phyloP scores from a whole-genome alignment of 768 basidiomycete genomes.

The Lactifluus volemus region DNA sequence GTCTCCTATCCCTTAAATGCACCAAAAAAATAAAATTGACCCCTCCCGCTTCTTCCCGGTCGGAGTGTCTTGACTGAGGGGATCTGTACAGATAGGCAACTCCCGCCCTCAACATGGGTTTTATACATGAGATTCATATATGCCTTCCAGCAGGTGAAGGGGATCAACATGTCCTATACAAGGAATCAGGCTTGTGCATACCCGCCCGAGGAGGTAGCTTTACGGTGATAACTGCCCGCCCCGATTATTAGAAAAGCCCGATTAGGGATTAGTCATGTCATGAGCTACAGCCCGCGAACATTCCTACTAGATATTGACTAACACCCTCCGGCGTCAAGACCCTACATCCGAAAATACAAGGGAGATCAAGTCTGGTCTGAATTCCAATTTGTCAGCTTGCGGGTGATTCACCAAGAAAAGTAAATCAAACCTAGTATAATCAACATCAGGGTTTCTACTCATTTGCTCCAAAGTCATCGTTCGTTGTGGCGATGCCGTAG shows the following conservation, averaged over 20 bases:
- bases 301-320: slow-evolving; percentile 90
- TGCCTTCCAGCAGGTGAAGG: neutral
- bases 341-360: slow-evolving; percentile 94
- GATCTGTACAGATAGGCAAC: slow-evolving; percentile 11
- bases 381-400: slow-evolving; percentile 17
- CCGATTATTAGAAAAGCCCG: neutral
- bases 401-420: neutral
- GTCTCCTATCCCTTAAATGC: neutral
- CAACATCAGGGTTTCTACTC: slow-evolving; percentile 78
- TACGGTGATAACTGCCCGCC: neutral
- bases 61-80: slow-evolving; percentile 20
- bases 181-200: neutral
- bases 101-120: slow-evolving; percentile 3
- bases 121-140: slow-evolving; percentile 20
- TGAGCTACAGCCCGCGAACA: slow-evolving; percentile 59
- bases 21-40: too few relatives aligned
- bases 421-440: slow-evolving; percentile 73
- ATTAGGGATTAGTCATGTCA: neutral
- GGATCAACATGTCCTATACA: neutral
- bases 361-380: slow-evolving; percentile 84
- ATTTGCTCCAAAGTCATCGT: slow-evolving; percentile 80
- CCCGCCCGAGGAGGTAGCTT: neutral
- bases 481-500: slow-evolving; percentile 23
- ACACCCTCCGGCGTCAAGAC: slow-evolving; percentile 89
- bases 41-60: slow-evolving; percentile 7